Evolutionary conservation across 306 rosid species (phyloP), one percentile per base, ranked within the genome.

Genomic region (Dalbergia cultrata): DNA sequence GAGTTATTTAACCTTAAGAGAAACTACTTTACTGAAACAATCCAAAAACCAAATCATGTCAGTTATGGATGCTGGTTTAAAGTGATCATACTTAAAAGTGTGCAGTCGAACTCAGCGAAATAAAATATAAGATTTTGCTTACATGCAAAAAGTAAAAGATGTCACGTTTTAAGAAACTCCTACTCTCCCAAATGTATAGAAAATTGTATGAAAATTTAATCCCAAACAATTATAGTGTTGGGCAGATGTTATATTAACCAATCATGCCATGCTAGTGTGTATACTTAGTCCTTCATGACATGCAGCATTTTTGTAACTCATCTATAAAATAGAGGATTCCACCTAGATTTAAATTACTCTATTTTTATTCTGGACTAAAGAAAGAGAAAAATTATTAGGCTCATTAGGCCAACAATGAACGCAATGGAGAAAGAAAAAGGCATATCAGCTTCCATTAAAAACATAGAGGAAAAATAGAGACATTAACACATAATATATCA

Each of bases 1-100:
- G 13, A 61, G 45, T 58, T n/a, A 72, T 56, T 43, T 58, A 61
- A 26, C 19, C 49, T 45, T 71, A 19, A 70, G 13, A 75, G 63
- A 69, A 59, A 61, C 18, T 19, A 37, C 26, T 19, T n/a, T 22
- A 34, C 54, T 17, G 56, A 26, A 49, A 5, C 31, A 70, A 50
- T 80, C 61, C 49, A 5, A 21, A 80, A 70, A 31, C 31, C 75
- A 54, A 37, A 22, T 65, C 35, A n/a, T 61, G 50, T 45, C 45
- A n/a, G 17, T 37, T 21, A 77, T 9, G 14, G 9, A 54, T 65
- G 66, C 31, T 50, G 70, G 4, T 12, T 72, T 22, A 61, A 41
- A 78, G 33, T 57, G 50, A 21, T 72, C 68, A 71, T 44, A 33
- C 13, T 22, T 13, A 21, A 59, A 59, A 45, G 4, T 50, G 53